phyloP scores from a whole-genome alignment of 352 stramenopile genomes.

The Phytophthora sansomeana region DNA sequence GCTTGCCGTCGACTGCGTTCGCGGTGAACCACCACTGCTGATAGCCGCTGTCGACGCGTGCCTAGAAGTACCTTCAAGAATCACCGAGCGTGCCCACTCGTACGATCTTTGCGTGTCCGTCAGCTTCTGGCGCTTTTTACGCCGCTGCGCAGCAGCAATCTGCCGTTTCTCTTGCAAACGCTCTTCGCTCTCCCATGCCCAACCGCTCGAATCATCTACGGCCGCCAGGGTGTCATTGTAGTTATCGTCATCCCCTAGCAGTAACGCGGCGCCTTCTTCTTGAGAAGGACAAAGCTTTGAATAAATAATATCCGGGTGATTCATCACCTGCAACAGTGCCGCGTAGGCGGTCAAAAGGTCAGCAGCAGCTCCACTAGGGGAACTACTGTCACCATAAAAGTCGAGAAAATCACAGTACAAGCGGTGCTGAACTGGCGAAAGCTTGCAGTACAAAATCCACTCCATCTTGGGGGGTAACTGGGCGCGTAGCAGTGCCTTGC shows the following conservation, averaged over 20 bases:
- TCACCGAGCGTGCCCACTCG: conserved; percentile 69
- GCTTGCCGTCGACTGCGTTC: conserved; percentile 1
- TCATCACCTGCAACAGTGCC: conserved; percentile 86
- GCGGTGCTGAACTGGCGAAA: conserved; percentile 78
- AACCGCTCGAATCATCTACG: conserved; percentile 45
- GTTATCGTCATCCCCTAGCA: conserved; percentile 48
- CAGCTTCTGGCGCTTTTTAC: conserved; percentile 73
- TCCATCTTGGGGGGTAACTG: conserved; percentile 87
- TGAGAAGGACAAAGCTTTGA: conserved; percentile 61
- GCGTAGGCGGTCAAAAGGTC: conserved; percentile 86
- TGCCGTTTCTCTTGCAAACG: conserved; percentile 62
- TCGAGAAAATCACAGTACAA: conserved; percentile 86
- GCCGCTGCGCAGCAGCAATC: conserved; percentile 50
- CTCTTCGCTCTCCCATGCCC: conserved; percentile 76
- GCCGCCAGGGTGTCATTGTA: conserved; percentile 19
- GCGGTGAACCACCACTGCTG: background rate
- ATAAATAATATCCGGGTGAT: conserved; percentile 90
- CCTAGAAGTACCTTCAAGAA: conserved; percentile 32
- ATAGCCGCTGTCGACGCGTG: background rate
- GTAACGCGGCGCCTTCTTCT: conserved; percentile 24
- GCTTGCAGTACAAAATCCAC: conserved; percentile 89
- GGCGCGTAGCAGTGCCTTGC: conserved; percentile 64
- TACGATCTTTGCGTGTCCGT: conserved; percentile 66
- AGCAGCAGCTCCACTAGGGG: conserved; percentile 43
- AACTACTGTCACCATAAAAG: conserved; percentile 48